These are phyloP conservation scores for Cicer bijugum DNA, from an alignment of 306 rosid genomes.

Conservation along the genomic window DNA sequence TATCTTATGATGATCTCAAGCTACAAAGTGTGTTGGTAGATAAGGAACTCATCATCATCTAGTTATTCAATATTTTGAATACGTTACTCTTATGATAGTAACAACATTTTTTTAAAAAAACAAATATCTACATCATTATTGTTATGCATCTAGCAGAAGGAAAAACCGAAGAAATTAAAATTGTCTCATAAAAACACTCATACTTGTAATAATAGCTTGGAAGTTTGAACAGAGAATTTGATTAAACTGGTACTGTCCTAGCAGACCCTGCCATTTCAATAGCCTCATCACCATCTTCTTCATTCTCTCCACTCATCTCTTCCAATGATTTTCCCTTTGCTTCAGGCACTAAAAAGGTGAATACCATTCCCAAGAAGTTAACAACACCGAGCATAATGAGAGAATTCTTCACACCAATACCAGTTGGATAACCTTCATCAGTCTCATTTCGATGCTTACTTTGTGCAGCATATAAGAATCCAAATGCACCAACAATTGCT, in stretches of 20 bases:
- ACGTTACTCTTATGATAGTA: too few species aligned
- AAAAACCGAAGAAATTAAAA: background rate
- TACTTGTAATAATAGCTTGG: background rate
- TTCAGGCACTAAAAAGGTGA: slow-evolving; percentile 83
- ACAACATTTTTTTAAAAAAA: background rate
- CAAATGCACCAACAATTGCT: slow-evolving; percentile 88
- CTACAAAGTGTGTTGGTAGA: too few species aligned
- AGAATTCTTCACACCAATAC: slow-evolving; percentile 77
- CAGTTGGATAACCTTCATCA: slow-evolving; percentile 75
- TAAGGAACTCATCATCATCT: too few species aligned
- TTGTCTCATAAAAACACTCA: background rate
- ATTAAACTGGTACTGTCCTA: slow-evolving; percentile 60
- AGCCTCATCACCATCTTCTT: slow-evolving; percentile 43
- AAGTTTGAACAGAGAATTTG: slow-evolving; percentile 1
- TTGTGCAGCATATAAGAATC: slow-evolving; percentile 86
- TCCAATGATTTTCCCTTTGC: slow-evolving; percentile 85
- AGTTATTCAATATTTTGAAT: too few species aligned
- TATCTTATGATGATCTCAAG: too few species aligned
- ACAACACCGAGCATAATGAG: slow-evolving; percentile 72
- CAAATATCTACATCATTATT: slow-evolving; percentile 3
- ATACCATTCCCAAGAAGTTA: slow-evolving; percentile 65
- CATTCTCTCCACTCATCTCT: slow-evolving; percentile 80
- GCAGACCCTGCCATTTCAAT: slow-evolving; percentile 20
- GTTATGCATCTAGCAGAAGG: background rate
- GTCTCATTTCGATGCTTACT: slow-evolving; percentile 35